A percentile compares a stretch with the other conserved stretches of the same genome.
Conservation (phyloP, 2,329 filamentous ascomycete species). For the Nothomitra cinnamomea region DNA sequence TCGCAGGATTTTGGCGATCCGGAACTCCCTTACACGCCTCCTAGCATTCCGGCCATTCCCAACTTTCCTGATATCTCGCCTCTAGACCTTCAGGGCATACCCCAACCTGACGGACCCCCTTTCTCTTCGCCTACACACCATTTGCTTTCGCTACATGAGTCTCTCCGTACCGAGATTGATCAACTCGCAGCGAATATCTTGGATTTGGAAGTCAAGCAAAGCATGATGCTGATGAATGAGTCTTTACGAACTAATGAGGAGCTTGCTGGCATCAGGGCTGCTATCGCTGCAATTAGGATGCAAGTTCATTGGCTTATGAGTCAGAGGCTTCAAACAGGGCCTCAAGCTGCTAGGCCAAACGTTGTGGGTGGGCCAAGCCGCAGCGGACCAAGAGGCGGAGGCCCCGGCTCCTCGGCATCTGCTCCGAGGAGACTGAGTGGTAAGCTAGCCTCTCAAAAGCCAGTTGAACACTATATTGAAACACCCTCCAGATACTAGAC, state of each 20-base stretch:
- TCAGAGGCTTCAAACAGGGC: conserved; percentile 28
- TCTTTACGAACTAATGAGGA: conserved; percentile 43
- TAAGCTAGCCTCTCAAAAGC: not conserved
- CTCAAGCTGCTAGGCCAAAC: not conserved
- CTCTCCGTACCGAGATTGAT: conserved; percentile 39
- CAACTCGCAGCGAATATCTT: conserved; percentile 36
- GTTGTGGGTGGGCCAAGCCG: conserved; percentile 1
- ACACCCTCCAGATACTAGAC: not conserved
- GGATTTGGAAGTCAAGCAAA: conserved; percentile 42
- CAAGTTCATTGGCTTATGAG: conserved; percentile 47
- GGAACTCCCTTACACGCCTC: not conserved
- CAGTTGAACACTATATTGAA: not conserved
- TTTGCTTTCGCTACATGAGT: conserved; percentile 42
- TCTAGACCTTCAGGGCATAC: conserved; percentile 13
- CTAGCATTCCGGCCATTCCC: not conserved
- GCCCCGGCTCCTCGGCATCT: not conserved
- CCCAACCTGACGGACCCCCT: conserved; percentile 11
- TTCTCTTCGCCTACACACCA: conserved; percentile 33
- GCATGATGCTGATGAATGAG: conserved; percentile 46
- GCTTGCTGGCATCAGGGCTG: conserved; percentile 42
- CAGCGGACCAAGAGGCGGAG: not conserved
- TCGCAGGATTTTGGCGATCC: not conserved
- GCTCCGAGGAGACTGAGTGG: conserved; percentile 3
- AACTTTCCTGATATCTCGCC: conserved; percentile 6
- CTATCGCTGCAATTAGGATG: conserved; percentile 39